Conservation (phyloP, 371 early-diverging fungal species). For the Rhizopus arrhizus region DNA sequence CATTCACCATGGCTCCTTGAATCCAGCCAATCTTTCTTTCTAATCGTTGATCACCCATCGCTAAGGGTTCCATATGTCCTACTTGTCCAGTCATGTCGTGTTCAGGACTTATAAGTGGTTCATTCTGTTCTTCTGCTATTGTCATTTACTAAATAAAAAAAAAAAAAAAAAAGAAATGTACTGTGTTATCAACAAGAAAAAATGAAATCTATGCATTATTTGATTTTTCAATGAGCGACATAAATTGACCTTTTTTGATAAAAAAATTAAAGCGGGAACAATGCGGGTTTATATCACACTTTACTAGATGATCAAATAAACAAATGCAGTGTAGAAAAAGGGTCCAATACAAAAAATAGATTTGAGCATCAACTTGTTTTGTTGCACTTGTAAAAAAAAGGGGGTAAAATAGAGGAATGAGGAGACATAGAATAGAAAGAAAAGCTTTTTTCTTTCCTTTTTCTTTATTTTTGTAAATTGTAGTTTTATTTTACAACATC, state of each 20-base stretch:
- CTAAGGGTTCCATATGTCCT: constrained; percentile 41
- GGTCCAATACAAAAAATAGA: background rate
- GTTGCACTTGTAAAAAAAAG: background rate
- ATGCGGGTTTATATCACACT: background rate
- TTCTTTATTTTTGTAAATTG: background rate
- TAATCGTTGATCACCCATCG: constrained; percentile 47
- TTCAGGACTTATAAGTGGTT: constrained; percentile 14
- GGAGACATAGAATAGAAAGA: too few species aligned
- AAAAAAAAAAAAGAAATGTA: background rate
- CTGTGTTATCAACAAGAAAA: background rate
- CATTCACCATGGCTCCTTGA: constrained; percentile 46
- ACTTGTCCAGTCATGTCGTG: constrained; percentile 19
- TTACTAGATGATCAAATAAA: background rate
- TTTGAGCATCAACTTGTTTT: background rate
- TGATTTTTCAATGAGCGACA: too few species aligned
- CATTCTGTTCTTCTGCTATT: constrained; percentile 12
- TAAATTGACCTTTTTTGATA: too few species aligned
- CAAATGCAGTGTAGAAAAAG: constrained; percentile 6
- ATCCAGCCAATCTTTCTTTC: constrained; percentile 47
- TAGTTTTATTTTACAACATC: background rate
- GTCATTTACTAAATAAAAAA: background rate
- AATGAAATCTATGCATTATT: background rate
- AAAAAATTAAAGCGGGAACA: background rate
- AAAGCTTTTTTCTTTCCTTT: too few species aligned
- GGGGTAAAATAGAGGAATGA: background rate